Percentiles rank a stretch among this genome's conserved stretches.
Evolutionary conservation across 1,284 basidiomycete genomes (phyloP).

Genomic region (Thecaphora thlaspeos): DNA sequence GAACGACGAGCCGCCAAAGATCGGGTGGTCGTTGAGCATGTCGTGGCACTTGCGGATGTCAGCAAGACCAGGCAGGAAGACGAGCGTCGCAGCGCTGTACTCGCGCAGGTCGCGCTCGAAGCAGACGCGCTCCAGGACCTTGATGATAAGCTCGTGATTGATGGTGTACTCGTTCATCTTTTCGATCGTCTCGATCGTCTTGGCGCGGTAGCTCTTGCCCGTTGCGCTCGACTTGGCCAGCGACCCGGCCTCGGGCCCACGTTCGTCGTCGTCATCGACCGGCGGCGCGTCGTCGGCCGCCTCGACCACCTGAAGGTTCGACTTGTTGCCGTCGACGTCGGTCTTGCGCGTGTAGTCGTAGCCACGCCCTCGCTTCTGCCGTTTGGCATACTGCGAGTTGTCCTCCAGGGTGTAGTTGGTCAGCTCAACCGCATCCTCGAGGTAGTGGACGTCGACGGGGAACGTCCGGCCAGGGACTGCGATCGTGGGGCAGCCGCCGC

Average conservation of each 20-base stretch:
- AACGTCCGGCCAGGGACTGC: conserved; percentile 91
- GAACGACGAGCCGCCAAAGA: conserved; percentile 73
- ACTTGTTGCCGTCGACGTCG: conserved; percentile 58
- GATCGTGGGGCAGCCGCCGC: conserved; percentile 78
- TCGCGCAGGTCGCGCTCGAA: conserved; percentile 64
- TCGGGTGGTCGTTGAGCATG: conserved; percentile 71
- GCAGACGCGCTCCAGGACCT: conserved; percentile 84
- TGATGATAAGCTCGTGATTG: conserved; percentile 65
- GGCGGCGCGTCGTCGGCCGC: conserved; percentile 73
- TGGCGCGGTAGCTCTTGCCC: conserved; percentile 65
- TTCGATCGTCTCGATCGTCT: conserved; percentile 78
- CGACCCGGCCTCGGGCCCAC: conserved; percentile 56
- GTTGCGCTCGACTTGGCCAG: conserved; percentile 63
- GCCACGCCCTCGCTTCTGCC: conserved; percentile 34
- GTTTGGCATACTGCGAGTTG: conserved; percentile 75
- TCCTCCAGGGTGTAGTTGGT: conserved; percentile 76
- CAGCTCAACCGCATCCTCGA: conserved; percentile 90
- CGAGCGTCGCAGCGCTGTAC: conserved; percentile 79
- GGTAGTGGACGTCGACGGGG: conserved; percentile 81
- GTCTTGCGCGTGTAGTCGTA: conserved; percentile 32
- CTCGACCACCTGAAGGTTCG: conserved; percentile 67
- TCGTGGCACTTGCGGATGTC: conserved; percentile 90
- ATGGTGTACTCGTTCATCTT: conserved; percentile 85
- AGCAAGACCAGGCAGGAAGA: conserved; percentile 83
- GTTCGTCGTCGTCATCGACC: conserved; percentile 73